These are phyloP conservation scores for Pseudozyma pruni DNA, from an alignment of 1,284 basidiomycete species.

Conservation along the genomic window DNA sequence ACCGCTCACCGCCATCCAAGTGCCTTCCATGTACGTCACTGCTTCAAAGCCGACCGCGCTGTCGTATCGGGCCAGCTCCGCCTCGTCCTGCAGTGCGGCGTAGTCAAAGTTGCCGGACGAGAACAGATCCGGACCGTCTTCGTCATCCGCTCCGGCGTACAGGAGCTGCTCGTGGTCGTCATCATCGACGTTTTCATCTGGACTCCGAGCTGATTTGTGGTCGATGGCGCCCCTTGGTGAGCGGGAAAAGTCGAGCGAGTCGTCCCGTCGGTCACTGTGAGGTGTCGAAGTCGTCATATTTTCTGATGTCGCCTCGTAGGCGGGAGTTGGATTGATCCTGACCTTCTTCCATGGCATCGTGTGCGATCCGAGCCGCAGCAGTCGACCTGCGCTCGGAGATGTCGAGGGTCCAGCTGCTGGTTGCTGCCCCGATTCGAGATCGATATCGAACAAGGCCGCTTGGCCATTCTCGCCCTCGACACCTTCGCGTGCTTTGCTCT, in stretches of 20 bases:
- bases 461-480: background rate
- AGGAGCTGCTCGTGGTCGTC: conserved; percentile 34
- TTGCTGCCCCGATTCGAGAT: conserved; percentile 22
- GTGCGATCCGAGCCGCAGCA: conserved; percentile 19
- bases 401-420: conserved; percentile 1
- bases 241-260: conserved; percentile 25
- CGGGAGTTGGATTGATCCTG: background rate
- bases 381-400: conserved; percentile 10
- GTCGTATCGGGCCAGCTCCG: conserved; percentile 10
- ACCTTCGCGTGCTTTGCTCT: conserved; percentile 13
- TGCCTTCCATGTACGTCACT: conserved; percentile 27
- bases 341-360: conserved; percentile 28
- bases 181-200: conserved; percentile 11
- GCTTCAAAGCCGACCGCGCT: conserved; percentile 36
- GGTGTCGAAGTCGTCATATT: background rate
- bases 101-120: conserved; percentile 34
- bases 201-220: conserved; percentile 5
- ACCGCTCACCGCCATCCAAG: conserved; percentile 41
- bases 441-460: conserved; percentile 33
- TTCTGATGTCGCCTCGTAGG: background rate
- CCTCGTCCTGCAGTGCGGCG: conserved; percentile 9
- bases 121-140: conserved; percentile 19
- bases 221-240: background rate
- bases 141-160: conserved; percentile 10
- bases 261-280: conserved; percentile 1